Percentiles rank a stretch among this genome's conserved stretches.
These are phyloP conservation scores for Termitomyces eurrhizus DNA, from an alignment of 768 basidiomycete species.

Conservation along the genomic window DNA sequence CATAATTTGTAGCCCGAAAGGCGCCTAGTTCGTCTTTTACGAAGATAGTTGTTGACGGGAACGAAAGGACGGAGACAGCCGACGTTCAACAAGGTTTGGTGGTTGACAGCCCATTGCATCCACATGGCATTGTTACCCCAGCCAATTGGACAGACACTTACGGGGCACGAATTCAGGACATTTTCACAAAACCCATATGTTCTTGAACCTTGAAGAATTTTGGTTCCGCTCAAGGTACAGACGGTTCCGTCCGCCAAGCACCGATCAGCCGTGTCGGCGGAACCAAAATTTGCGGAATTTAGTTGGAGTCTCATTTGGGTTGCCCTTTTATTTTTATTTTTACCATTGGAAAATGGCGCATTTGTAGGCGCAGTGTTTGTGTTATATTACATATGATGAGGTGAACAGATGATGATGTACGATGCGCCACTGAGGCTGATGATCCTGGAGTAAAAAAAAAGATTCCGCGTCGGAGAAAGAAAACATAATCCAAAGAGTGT, in stretches of 20 bases:
- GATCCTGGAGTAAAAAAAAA: not conserved
- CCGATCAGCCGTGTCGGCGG: conserved; percentile 6
- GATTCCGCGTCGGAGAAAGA: not conserved
- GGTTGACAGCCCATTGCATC: not conserved
- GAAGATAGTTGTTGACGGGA: conserved; percentile 4
- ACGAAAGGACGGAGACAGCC: conserved; percentile 8
- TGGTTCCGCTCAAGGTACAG: not conserved
- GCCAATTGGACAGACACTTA: not conserved
- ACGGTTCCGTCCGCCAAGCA: not conserved
- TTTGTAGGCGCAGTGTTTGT: not conserved
- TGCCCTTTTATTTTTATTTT: not conserved
- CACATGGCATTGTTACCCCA: not conserved
- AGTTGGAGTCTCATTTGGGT: not conserved
- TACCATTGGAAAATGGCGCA: not conserved
- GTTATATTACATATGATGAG: not conserved
- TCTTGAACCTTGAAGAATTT: not conserved
- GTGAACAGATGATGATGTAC: not conserved
- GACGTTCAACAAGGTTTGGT: conserved; percentile 3
- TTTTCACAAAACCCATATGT: not conserved
- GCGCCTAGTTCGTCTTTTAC: conserved; percentile 2
- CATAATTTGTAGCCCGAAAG: not conserved
- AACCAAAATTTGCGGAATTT: conserved; percentile 1
- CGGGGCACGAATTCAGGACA: not conserved
- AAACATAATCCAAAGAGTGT: conserved; percentile 3
- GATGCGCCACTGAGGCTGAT: conserved; percentile 5